Evolutionary conservation across 805 yeast species (phyloP), one percentile per base, ranked within the genome.

Genomic region (Ogataea methanolica): DNA sequence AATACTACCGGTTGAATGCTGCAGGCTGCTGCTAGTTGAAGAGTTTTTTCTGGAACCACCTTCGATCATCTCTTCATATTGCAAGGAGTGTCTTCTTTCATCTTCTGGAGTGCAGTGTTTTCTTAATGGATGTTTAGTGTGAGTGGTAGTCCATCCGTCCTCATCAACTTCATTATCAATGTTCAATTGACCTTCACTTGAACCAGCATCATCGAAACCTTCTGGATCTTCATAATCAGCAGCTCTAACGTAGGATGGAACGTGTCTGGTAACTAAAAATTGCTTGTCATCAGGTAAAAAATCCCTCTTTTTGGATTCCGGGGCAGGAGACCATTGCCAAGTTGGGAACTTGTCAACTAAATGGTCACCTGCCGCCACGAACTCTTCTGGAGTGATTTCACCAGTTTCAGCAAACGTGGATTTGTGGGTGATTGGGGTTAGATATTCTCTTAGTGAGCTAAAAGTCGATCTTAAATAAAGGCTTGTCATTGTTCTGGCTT

Each of bases 301-400:
- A 52, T 80, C 85, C 53, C 83, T 78, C 42, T 63, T 69, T 54
- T 74, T 76, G 8, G 75, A 70, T 14, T 72, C 66, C 15, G 85
- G 78, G 1, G 85, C 82, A 3, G 79, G 70, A 2, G 80, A 70
- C 99, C 99, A 94, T 52, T 82, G 81, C 99, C 99, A 94, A 0
- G 98, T 94, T 2, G 99, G 98, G 64, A 94, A 94, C 72, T 85
- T 88, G 66, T 82, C 83, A 33, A 84, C 91, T 48, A 94, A 70
- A 66, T 89, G 94, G 65, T 94, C 97, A 21, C 99, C 99, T 3
- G 99, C 97, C 46, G 72, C 73, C 9, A 90, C 92, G 68, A 94
- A 94, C 65, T 94, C 99, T 45, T 88, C 96, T 1, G 99, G 99
- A 1, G 96, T 88, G 44, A 94, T 83, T 63, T 92, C 94, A 4